Percentiles rank a stretch among this genome's conserved stretches.
Conservation (phyloP, 352 stramenopile species). For the Phytophthora chlamydospora region DNA sequence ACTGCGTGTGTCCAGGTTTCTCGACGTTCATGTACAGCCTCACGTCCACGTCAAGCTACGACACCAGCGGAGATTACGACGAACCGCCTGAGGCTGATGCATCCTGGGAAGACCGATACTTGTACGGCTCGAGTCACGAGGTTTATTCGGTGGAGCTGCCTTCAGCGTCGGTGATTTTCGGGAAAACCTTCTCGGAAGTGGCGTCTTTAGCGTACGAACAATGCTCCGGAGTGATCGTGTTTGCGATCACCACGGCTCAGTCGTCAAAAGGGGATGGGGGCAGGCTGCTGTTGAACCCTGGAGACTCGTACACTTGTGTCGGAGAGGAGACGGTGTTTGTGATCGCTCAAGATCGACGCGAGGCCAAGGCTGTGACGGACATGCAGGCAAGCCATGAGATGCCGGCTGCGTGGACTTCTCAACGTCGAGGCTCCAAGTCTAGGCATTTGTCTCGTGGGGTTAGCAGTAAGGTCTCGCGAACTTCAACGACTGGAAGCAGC, state of each 20-base stretch:
- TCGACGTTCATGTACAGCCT: constrained; percentile 89
- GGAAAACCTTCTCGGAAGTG: constrained; percentile 80
- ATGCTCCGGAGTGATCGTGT: constrained; percentile 75
- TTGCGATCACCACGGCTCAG: constrained; percentile 54
- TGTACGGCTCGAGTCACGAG: constrained; percentile 75
- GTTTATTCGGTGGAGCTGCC: constrained; percentile 78
- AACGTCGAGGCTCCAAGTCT: constrained; percentile 15
- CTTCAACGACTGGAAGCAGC: constrained; percentile 26
- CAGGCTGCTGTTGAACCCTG: constrained; percentile 75
- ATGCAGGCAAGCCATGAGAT: constrained; percentile 24
- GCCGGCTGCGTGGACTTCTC: constrained; percentile 31
- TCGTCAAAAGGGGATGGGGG: constrained; percentile 20
- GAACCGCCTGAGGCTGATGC: constrained; percentile 36
- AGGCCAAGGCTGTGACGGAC: constrained; percentile 32
- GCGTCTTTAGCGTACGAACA: constrained; percentile 74
- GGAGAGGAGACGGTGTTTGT: constrained; percentile 75
- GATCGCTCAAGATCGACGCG: constrained; percentile 54
- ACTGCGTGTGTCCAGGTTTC: constrained; percentile 86
- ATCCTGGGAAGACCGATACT: constrained; percentile 74
- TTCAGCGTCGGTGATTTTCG: constrained; percentile 48
- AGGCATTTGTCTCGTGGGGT: constrained; percentile 23
- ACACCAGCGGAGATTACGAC: constrained; percentile 31
- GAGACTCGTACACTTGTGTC: constrained; percentile 71
- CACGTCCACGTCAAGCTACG: constrained; percentile 75
- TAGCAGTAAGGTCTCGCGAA: constrained; percentile 16